Percentiles rank a stretch among this genome's conserved stretches.
Conservation (phyloP, 2,329 filamentous ascomycete genomes). For the Corinectria fuckeliana region DNA sequence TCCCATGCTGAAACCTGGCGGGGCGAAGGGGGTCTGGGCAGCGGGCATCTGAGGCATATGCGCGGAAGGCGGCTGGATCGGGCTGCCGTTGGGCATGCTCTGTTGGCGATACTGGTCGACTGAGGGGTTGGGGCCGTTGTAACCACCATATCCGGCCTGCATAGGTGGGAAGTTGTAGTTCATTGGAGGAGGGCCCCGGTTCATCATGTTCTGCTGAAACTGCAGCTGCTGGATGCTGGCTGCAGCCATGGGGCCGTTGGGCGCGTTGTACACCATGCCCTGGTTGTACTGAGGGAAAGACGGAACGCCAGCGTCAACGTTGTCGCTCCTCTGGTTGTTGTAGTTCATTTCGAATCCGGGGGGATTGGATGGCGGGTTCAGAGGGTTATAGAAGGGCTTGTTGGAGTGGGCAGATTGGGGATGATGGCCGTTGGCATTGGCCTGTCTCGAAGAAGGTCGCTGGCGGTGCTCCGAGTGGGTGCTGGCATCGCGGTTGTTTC, state of each 20-base stretch:
- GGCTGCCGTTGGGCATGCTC: slow-evolving; percentile 57
- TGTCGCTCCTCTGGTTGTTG: slow-evolving; percentile 59
- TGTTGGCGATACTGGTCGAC: slow-evolving; percentile 64
- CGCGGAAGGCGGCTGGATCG: slow-evolving; percentile 53
- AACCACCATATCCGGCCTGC: slow-evolving; percentile 63
- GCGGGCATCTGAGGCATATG: slow-evolving; percentile 51
- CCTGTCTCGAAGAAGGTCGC: slow-evolving; percentile 63
- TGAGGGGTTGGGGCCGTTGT: slow-evolving; percentile 53
- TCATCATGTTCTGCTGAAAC: slow-evolving; percentile 65
- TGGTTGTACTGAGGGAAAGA: slow-evolving; percentile 60
- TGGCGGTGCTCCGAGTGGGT: slow-evolving; percentile 57
- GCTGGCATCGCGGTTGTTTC: slow-evolving; percentile 51
- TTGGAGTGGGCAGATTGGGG: slow-evolving; percentile 49
- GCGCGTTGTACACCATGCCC: slow-evolving; percentile 57
- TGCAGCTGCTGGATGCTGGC: slow-evolving; percentile 61
- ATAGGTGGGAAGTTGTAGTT: slow-evolving; percentile 64
- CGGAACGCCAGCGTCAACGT: slow-evolving; percentile 56
- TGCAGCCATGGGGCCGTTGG: slow-evolving; percentile 53
- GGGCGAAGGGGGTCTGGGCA: slow-evolving; percentile 53
- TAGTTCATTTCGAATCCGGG: slow-evolving; percentile 60
- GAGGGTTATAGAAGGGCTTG: slow-evolving; percentile 61
- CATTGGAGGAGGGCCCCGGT: slow-evolving; percentile 59
- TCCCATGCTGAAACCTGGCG: slow-evolving; percentile 58
- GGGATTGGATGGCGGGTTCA: slow-evolving; percentile 49
- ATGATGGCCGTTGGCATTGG: slow-evolving; percentile 52